phyloP scores from a whole-genome alignment of 345 rosid species.

The Citrus maxima region DNA sequence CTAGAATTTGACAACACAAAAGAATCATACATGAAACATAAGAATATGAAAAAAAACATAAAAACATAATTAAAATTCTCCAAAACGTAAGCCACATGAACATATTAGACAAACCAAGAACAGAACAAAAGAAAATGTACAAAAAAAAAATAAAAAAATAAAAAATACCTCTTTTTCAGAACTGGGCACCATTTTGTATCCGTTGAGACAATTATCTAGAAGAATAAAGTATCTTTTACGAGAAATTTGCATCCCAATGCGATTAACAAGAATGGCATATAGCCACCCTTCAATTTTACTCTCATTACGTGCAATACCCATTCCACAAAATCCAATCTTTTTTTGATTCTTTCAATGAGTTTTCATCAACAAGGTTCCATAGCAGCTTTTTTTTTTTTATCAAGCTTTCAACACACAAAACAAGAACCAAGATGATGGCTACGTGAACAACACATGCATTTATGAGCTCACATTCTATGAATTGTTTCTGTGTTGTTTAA shows the following conservation, averaged over 20 bases:
- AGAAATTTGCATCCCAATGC: slow-evolving; percentile 74
- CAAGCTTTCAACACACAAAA: not conserved
- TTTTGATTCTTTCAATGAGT: not conserved
- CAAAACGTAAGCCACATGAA: not conserved
- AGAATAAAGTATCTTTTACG: slow-evolving; percentile 80
- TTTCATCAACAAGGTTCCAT: not conserved
- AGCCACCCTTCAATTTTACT: slow-evolving; percentile 92
- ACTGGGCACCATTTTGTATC: slow-evolving; percentile 58
- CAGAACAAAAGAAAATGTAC: not conserved
- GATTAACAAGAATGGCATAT: slow-evolving; percentile 64
- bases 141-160: not conserved
- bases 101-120: not conserved
- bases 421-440: not conserved
- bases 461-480: not conserved
- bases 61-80: not conserved
- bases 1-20: not conserved
- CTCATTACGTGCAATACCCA: slow-evolving; percentile 35
- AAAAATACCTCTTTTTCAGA: slow-evolving; percentile 50
- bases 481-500: no score
- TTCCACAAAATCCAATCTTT: slow-evolving; percentile 13
- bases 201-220: slow-evolving; percentile 50
- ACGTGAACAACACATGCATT: not conserved
- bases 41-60: not conserved
- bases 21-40: not conserved
- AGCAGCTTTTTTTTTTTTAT: no score